Evolutionary conservation across 352 stramenopile species (phyloP), one percentile per base, ranked within the genome.

Genomic region (Phytophthora pseudosyringae): DNA sequence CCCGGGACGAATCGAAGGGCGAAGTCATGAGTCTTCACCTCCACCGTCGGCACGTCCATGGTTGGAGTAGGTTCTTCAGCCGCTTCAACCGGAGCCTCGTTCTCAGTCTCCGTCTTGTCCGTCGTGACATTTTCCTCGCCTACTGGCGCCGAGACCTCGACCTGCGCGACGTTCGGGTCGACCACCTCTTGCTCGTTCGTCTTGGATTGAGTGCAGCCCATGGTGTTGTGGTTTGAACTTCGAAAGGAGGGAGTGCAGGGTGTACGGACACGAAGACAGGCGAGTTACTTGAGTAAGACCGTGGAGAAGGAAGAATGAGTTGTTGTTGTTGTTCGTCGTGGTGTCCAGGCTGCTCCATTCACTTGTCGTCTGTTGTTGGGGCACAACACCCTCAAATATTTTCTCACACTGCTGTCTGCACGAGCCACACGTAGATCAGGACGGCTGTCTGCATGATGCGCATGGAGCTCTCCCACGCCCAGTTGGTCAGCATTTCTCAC

Each of bases 201-300:
- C 54, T 74, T 85, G 41, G 81, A 90, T 69, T 88, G 78, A 50
- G 54, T 52, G 76, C 81, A 90, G 69, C 81, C 81, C 81, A 90
- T 89, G n/a, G n/a, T 49, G 28, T 39, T 51, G 21, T 21, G 2
- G 21, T 21, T 2, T 21, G 21, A 21, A 52, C 45, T 50, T 59
- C 21, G 26, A 35, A 32, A 31, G 33, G 13, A 9, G 11, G 29
- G 36, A 53, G 32, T 55, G 32, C 28, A 28, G 39, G 29, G 7
- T 25, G 36, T 54, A 59, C 33, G 36, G 39, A 68, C 31, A 65
- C 35, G 25, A 57, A 21, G 21, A 2, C 21, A 21, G 43, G 43
- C 43, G 26, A 52, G 15, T 40, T 35, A 46, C 36, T 49, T 60
- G 48, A 41, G 35, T 29, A 40, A 56, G 38, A 49, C 54, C 36